phyloP scores from a whole-genome alignment of 495 filamentous ascomycete species.

The Glarea lozoyensis region DNA sequence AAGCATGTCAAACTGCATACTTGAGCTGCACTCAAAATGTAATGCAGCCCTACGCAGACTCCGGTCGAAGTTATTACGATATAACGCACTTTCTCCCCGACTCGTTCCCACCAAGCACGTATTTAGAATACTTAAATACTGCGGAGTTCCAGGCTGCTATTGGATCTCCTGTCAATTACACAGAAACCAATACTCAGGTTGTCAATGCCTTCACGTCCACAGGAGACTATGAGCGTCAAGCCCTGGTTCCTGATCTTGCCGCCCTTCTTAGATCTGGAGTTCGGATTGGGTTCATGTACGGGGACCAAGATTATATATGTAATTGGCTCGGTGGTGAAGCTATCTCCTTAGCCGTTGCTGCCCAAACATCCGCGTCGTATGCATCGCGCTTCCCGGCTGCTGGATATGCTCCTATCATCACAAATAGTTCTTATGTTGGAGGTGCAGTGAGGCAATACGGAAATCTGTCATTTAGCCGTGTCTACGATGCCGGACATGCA shows the following conservation, averaged over 20 bases:
- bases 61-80: slow-evolving; percentile 54
- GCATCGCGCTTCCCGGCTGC: slow-evolving; percentile 37
- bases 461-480: slow-evolving; percentile 59
- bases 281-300: slow-evolving; percentile 63
- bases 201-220: slow-evolving; percentile 42
- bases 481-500: slow-evolving; percentile 64
- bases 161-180: slow-evolving; percentile 60
- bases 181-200: slow-evolving; percentile 40
- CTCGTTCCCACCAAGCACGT: slow-evolving; percentile 55
- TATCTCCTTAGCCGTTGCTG: slow-evolving; percentile 45
- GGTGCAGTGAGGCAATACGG: slow-evolving; percentile 61
- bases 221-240: slow-evolving; percentile 40
- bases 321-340: slow-evolving; percentile 61
- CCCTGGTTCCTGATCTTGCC: slow-evolving; percentile 39
- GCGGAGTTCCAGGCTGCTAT: slow-evolving; percentile 53
- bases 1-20: slow-evolving; percentile 30
- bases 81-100: slow-evolving; percentile 42
- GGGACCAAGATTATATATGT: slow-evolving; percentile 55
- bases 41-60: slow-evolving; percentile 33
- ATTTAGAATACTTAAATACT: slow-evolving; percentile 55
- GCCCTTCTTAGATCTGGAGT: slow-evolving; percentile 46
- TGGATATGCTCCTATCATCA: slow-evolving; percentile 45
- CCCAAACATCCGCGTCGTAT: slow-evolving; percentile 31
- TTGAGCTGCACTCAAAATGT: slow-evolving; percentile 35
- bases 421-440: slow-evolving; percentile 38